Percentiles rank a stretch among this genome's conserved stretches.
phyloP scores from a whole-genome alignment of 2,329 filamentous ascomycete genomes.

The Sarocladiaceae sp. region DNA sequence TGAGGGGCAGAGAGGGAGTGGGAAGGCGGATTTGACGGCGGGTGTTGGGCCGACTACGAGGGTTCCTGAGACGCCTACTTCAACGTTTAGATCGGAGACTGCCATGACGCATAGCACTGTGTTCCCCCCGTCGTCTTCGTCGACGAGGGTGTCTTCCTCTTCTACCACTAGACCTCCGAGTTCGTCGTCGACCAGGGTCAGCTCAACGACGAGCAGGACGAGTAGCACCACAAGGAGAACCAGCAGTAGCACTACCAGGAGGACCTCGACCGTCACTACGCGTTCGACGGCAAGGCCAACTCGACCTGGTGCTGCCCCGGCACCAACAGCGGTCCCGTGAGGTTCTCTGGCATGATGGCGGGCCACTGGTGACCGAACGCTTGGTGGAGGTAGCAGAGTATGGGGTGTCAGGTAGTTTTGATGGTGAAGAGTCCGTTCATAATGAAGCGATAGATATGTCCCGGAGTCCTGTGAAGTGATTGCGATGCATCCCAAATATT shows the following conservation, averaged over 20 bases:
- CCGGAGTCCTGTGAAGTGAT: too few relatives aligned
- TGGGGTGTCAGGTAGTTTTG: too few relatives aligned
- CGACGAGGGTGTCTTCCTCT: neutral
- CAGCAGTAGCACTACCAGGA: neutral
- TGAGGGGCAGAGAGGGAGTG: constrained; percentile 5
- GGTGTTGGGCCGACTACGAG: neutral
- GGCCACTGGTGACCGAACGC: too few relatives aligned
- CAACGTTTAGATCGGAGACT: neutral
- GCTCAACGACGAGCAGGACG: neutral
- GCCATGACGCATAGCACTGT: neutral
- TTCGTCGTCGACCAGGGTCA: neutral
- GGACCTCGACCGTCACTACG: neutral
- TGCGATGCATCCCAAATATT: too few relatives aligned
- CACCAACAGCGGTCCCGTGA: neutral
- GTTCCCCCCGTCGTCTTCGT: neutral
- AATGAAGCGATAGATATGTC: too few relatives aligned
- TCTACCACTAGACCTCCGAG: neutral
- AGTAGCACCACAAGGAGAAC: neutral
- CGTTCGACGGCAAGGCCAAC: constrained; percentile 2
- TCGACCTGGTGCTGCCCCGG: neutral
- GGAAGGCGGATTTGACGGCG: constrained; percentile 4
- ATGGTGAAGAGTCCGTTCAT: too few relatives aligned
- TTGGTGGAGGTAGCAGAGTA: too few relatives aligned
- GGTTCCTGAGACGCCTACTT: neutral
- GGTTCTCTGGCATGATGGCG: too few relatives aligned